Conservation (phyloP, 106 monocot genomes). For the Vanilla planifolia region DNA sequence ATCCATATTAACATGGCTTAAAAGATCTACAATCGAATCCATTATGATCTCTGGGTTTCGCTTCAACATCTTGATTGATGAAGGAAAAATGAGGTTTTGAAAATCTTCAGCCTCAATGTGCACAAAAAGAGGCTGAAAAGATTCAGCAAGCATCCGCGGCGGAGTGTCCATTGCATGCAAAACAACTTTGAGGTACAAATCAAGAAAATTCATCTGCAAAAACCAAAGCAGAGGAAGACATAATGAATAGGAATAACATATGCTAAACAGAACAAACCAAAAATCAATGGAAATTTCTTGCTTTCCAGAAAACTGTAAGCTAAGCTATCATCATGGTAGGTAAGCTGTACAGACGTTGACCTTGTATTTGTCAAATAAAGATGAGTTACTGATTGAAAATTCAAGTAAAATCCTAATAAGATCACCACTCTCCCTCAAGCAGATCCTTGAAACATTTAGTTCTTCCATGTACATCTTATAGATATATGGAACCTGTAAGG, state of each 20-base stretch:
- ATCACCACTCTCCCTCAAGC: constrained; percentile 44
- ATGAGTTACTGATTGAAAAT: constrained; percentile 36
- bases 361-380: constrained; percentile 61
- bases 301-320: neutral
- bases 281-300: neutral
- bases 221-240: constrained; percentile 5
- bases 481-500: constrained; percentile 52
- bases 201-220: constrained; percentile 74
- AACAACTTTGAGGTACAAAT: constrained; percentile 73
- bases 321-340: neutral
- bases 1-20: constrained; percentile 60
- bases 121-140: constrained; percentile 67
- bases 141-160: constrained; percentile 31
- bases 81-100: constrained; percentile 52
- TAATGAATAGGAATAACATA: constrained; percentile 5
- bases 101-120: constrained; percentile 78
- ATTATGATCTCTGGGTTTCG: constrained; percentile 93
- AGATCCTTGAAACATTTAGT: constrained; percentile 68
- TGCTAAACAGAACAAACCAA: neutral
- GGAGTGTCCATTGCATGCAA: constrained; percentile 88
- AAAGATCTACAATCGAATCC: constrained; percentile 63
- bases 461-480: constrained; percentile 76
- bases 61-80: constrained; percentile 85
- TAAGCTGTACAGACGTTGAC: constrained; percentile 19
- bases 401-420: constrained; percentile 59